Percentiles rank a stretch among this genome's conserved stretches.
Evolutionary conservation across 257 asterid genomes (phyloP).

Genomic region (Buddleja alternifolia): DNA sequence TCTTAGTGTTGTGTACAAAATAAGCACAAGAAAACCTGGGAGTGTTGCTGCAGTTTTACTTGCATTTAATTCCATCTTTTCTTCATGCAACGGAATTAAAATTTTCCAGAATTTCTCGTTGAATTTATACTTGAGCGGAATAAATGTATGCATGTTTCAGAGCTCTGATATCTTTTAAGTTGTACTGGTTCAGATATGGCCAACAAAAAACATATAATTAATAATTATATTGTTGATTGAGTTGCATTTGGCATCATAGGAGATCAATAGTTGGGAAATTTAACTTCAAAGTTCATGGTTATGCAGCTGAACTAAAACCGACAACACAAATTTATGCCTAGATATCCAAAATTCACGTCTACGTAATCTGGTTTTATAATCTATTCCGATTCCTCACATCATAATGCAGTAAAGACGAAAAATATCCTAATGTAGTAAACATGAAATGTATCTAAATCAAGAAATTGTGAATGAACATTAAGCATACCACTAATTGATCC

Average conservation of each 20-base stretch:
- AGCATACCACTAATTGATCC: no score
- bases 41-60: neutral
- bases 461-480: conserved; percentile 2
- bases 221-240: neutral
- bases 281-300: neutral
- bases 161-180: neutral
- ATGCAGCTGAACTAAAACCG: neutral
- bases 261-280: neutral
- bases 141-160: neutral
- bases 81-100: neutral
- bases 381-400: neutral
- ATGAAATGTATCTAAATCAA: neutral
- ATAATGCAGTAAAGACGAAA: neutral
- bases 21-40: neutral
- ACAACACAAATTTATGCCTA: neutral
- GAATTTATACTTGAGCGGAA: conserved; percentile 16
- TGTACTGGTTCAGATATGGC: neutral
- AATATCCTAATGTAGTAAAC: neutral
- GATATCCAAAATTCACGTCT: neutral
- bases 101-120: neutral
- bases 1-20: neutral
- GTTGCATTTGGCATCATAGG: neutral
- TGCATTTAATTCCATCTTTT: conserved; percentile 7
- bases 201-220: neutral
- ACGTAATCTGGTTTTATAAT: neutral